Conservation (phyloP, 495 filamentous ascomycete species). For the Trypethelium eluteriae region DNA sequence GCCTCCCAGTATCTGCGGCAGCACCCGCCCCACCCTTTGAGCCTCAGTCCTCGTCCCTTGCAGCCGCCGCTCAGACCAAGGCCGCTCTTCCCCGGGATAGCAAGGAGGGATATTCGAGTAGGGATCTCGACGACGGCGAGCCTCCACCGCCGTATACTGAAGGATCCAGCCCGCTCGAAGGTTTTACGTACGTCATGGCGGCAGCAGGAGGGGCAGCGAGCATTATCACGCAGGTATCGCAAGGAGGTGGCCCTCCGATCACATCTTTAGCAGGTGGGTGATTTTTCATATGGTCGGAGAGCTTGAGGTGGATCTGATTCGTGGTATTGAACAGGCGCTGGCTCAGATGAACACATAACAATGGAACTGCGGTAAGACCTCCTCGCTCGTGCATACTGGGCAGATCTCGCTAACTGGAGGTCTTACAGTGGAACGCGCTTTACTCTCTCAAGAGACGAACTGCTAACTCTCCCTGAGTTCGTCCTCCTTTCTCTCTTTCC, state of each 20-base stretch:
- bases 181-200: conserved; percentile 96
- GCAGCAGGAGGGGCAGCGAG: conserved; percentile 91
- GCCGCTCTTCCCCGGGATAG: conserved; percentile 69
- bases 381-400: conserved; percentile 12
- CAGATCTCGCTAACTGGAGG: background rate
- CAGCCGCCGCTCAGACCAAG: conserved; percentile 66
- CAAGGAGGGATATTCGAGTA: conserved; percentile 62
- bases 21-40: conserved; percentile 32
- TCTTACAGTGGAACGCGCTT: conserved; percentile 75
- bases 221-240: conserved; percentile 97
- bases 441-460: conserved; percentile 84
- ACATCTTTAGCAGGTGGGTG: conserved; percentile 48
- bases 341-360: conserved; percentile 89
- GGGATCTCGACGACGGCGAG: conserved; percentile 74
- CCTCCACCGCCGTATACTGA: conserved; percentile 95
- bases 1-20: conserved; percentile 46
- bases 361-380: conserved; percentile 76
- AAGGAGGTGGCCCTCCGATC: conserved; percentile 74
- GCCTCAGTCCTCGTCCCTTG: conserved; percentile 31
- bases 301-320: background rate
- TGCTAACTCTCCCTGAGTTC: conserved; percentile 92
- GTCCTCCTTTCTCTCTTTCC: conserved; percentile 98
- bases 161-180: conserved; percentile 81
- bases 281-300: conserved; percentile 4
- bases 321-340: conserved; percentile 46